Conservation (phyloP, 192 early-diverging fungal species). For the Rhizoclosmatium globosum region DNA sequence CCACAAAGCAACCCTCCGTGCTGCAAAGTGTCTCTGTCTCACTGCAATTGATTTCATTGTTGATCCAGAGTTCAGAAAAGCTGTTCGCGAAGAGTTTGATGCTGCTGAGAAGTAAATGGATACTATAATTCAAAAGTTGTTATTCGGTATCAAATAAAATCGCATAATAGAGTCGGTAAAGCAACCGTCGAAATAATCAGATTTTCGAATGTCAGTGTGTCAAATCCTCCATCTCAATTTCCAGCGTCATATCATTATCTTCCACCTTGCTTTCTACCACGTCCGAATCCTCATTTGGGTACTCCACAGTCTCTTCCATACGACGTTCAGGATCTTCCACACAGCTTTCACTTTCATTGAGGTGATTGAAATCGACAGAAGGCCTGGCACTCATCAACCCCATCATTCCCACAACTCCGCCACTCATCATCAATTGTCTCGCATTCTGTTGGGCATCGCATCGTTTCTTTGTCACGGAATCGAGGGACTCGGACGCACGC, state of each 20-base stretch:
- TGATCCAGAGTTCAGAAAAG: conserved; percentile 27
- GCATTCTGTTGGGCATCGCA: conserved; percentile 4
- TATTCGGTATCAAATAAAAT: not conserved
- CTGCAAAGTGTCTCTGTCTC: conserved; percentile 31
- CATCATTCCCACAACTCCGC: not conserved
- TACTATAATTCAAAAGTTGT: not conserved
- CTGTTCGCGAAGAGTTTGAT: not conserved
- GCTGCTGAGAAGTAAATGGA: conserved; percentile 2
- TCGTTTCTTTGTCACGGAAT: conserved; percentile 3
- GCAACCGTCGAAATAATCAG: not conserved
- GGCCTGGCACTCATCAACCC: not conserved
- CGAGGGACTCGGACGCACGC: not conserved
- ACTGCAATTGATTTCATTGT: conserved; percentile 30
- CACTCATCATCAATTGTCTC: not conserved
- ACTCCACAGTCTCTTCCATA: too few relatives aligned
- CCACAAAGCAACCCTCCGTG: conserved; percentile 47
- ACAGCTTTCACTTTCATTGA: too few relatives aligned
- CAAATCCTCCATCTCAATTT: not conserved
- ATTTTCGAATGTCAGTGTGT: not conserved
- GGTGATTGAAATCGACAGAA: not conserved
- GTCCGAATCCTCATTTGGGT: not conserved
- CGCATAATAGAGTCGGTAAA: not conserved
- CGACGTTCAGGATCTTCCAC: too few relatives aligned
- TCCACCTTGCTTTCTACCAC: not conserved
- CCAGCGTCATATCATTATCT: not conserved